A percentile compares a stretch with the other conserved stretches of the same genome.
phyloP scores from a whole-genome alignment of 2,329 filamentous ascomycete genomes.

The Thielaviopsis cerberus region DNA sequence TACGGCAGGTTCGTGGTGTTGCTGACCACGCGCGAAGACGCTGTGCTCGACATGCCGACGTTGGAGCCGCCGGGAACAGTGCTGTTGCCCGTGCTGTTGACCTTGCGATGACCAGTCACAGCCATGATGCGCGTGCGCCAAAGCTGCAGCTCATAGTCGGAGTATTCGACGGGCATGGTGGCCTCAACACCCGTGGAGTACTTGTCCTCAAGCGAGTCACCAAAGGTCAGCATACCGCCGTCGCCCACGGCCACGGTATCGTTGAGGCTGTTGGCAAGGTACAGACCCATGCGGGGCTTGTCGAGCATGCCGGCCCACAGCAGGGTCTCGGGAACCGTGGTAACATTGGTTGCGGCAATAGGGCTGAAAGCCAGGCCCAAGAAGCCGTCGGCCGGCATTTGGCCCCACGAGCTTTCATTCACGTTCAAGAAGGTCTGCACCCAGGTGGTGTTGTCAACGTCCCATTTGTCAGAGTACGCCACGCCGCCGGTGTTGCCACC shows the following conservation, averaged over 20 bases:
- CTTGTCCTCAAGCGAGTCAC: constrained; percentile 18
- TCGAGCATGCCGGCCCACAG: constrained; percentile 18
- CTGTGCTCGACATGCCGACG: constrained; percentile 17
- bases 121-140: constrained; percentile 17
- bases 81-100: not conserved
- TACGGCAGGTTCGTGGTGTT: constrained; percentile 5
- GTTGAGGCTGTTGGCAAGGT: constrained; percentile 16
- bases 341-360: constrained; percentile 17
- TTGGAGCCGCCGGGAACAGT: constrained; percentile 3
- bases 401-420: constrained; percentile 16
- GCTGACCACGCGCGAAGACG: constrained; percentile 15
- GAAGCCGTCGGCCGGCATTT: constrained; percentile 19
- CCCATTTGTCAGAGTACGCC: constrained; percentile 17
- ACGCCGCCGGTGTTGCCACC: constrained; percentile 16
- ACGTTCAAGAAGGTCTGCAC: constrained; percentile 18
- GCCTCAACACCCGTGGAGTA: constrained; percentile 16
- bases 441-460: constrained; percentile 14
- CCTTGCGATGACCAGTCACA: constrained; percentile 12
- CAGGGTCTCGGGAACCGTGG: constrained; percentile 19
- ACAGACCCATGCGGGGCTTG: constrained; percentile 18
- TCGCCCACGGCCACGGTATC: not conserved
- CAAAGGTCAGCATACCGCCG: constrained; percentile 18
- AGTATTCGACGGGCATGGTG: constrained; percentile 12
- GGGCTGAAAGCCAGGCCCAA: constrained; percentile 19
- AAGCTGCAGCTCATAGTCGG: constrained; percentile 16